These are phyloP conservation scores for Galium porrigens DNA, from an alignment of 305 asterid species.

Conservation along the genomic window DNA sequence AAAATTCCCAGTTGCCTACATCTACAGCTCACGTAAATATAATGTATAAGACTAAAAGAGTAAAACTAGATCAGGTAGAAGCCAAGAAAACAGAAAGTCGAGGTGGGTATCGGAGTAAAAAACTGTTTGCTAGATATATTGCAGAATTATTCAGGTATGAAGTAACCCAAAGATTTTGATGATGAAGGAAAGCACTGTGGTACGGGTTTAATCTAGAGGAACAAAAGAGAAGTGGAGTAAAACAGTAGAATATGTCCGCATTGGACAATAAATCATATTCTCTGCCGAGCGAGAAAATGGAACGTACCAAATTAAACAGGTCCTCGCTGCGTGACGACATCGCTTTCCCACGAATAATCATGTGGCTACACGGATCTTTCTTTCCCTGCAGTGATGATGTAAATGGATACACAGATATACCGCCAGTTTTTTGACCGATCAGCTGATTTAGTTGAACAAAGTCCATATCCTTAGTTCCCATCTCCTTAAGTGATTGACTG, in stretches of 20 bases:
- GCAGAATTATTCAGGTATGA: background rate
- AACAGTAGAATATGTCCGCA: background rate
- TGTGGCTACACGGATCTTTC: conserved; percentile 59
- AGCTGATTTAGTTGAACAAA: conserved; percentile 85
- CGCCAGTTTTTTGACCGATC: conserved; percentile 97
- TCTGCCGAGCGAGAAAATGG: conserved; percentile 12
- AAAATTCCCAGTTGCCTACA: background rate
- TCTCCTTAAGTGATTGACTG: conserved; percentile 92
- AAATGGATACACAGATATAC: conserved; percentile 80
- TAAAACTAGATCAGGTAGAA: background rate
- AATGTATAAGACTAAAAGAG: background rate
- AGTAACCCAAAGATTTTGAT: background rate
- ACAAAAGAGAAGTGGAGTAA: background rate
- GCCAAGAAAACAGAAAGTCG: background rate
- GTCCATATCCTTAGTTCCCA: conserved; percentile 91
- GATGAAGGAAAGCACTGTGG: background rate
- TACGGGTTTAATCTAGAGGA: background rate
- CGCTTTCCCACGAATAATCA: conserved; percentile 87
- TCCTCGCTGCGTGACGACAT: conserved; percentile 78
- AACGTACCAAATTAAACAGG: conserved; percentile 67
- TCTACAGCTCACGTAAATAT: background rate
- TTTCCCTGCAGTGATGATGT: conserved; percentile 72
- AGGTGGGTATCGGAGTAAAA: background rate
- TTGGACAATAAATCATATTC: background rate
- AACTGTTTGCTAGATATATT: background rate